These are phyloP conservation scores for Cucumis cinereus DNA, from an alignment of 306 rosid species.

Conservation along the genomic window DNA sequence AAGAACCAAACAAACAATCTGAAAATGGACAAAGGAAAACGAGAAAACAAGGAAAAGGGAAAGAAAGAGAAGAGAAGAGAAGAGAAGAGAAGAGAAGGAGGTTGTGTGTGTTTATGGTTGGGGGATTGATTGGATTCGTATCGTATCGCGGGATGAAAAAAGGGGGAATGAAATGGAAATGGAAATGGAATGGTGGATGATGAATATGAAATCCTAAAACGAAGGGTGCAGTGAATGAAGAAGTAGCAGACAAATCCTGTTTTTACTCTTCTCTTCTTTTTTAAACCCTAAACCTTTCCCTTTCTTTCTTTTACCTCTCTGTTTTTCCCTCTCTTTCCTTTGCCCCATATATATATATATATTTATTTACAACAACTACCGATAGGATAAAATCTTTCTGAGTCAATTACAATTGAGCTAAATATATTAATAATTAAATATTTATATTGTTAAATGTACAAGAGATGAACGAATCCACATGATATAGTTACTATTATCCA, in stretches of 20 bases:
- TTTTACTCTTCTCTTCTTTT: neutral
- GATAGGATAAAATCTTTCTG: no score
- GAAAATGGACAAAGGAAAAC: neutral
- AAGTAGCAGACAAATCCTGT: neutral
- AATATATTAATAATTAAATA: no score
- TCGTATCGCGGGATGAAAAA: neutral
- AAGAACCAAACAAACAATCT: constrained; percentile 8
- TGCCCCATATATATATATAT: no score
- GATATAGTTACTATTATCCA: no score
- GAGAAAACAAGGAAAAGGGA: neutral
- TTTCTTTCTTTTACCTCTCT: neutral
- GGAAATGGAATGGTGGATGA: neutral
- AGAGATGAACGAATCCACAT: no score
- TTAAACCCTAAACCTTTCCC: no score
- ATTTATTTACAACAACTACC: no score
- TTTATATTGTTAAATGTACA: no score
- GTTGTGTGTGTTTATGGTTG: neutral
- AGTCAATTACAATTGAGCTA: no score
- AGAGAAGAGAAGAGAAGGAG: neutral
- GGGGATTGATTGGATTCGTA: neutral
- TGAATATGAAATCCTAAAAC: neutral
- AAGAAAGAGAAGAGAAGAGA: neutral
- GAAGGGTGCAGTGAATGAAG: neutral
- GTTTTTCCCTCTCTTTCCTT: no score
- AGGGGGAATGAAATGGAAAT: neutral